A percentile compares a stretch with the other conserved stretches of the same genome.
These are phyloP conservation scores for Pleurotus citrinopileatus DNA, from an alignment of 768 basidiomycete genomes.

Conservation along the genomic window DNA sequence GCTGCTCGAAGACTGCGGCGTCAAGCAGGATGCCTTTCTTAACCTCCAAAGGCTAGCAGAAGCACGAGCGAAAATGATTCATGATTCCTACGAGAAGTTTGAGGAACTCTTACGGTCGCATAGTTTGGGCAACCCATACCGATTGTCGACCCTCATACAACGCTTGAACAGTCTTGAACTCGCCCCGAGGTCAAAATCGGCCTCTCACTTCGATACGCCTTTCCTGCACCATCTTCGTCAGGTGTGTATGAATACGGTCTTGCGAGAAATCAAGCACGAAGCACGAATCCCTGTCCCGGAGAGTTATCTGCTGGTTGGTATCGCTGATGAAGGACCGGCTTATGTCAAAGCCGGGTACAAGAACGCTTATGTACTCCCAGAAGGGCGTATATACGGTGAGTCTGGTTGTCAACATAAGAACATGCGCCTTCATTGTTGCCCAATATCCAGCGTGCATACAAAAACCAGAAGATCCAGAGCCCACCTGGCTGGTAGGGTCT, in stretches of 20 bases:
- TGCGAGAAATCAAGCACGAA: conserved; percentile 72
- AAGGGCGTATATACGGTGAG: conserved; percentile 68
- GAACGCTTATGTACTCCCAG: conserved; percentile 51
- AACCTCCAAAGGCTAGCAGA: conserved; percentile 61
- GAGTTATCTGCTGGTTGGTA: conserved; percentile 70
- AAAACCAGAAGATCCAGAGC: conserved; percentile 41
- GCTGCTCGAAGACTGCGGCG: conserved; percentile 75
- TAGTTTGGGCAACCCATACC: conserved; percentile 41
- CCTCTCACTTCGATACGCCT: conserved; percentile 42
- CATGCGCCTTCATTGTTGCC: conserved; percentile 1
- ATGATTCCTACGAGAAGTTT: conserved; percentile 52
- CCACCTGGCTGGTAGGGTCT: conserved; percentile 56
- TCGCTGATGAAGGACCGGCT: conserved; percentile 79
- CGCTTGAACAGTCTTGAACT: conserved; percentile 46
- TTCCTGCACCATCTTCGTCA: conserved; percentile 60
- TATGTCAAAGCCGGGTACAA: conserved; percentile 47
- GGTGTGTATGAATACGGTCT: conserved; percentile 58
- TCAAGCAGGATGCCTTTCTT: conserved; percentile 54
- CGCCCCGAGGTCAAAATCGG: conserved; percentile 35
- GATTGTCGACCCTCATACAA: conserved; percentile 49
- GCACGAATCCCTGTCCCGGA: conserved; percentile 72
- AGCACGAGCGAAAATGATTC: conserved; percentile 53
- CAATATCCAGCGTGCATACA: conserved; percentile 53
- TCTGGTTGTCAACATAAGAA: not conserved
- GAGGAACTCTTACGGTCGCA: conserved; percentile 47